Conservation (phyloP, 805 yeast genomes). For the Wickerhamomyces alni region DNA sequence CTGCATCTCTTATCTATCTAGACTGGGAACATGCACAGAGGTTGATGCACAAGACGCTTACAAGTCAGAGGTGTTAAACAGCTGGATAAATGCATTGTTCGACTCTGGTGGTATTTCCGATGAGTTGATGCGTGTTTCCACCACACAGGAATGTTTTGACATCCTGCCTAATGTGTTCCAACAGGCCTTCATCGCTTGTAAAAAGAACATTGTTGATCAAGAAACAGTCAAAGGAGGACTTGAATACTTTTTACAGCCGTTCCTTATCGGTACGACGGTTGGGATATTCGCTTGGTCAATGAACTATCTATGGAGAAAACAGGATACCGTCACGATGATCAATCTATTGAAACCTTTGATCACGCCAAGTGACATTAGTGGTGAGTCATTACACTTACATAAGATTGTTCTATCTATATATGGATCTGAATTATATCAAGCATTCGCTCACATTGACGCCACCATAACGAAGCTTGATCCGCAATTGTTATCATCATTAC, state of each 20-base stretch:
- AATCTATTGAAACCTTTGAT: conserved; percentile 34
- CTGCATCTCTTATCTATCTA: conserved; percentile 23
- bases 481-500: conserved; percentile 9
- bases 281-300: conserved; percentile 49
- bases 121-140: conserved; percentile 61
- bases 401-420: conserved; percentile 28
- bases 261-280: conserved; percentile 51
- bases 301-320: conserved; percentile 31
- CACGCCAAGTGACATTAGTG: conserved; percentile 36
- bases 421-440: conserved; percentile 13
- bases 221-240: conserved; percentile 69
- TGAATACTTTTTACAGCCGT: conserved; percentile 81
- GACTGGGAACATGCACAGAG: conserved; percentile 22
- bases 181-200: conserved; percentile 61
- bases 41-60: conserved; percentile 20
- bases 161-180: conserved; percentile 70
- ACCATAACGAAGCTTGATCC: conserved; percentile 14
- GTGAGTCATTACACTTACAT: conserved; percentile 41
- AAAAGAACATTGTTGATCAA: conserved; percentile 46
- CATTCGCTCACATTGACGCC: conserved; percentile 8
- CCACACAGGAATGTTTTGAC: conserved; percentile 59
- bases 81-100: conserved; percentile 78
- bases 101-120: conserved; percentile 85
- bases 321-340: conserved; percentile 29
- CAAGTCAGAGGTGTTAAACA: conserved; percentile 37